Conservation (phyloP, 2,329 filamentous ascomycete species). For the Aureobasidium sp. region DNA sequence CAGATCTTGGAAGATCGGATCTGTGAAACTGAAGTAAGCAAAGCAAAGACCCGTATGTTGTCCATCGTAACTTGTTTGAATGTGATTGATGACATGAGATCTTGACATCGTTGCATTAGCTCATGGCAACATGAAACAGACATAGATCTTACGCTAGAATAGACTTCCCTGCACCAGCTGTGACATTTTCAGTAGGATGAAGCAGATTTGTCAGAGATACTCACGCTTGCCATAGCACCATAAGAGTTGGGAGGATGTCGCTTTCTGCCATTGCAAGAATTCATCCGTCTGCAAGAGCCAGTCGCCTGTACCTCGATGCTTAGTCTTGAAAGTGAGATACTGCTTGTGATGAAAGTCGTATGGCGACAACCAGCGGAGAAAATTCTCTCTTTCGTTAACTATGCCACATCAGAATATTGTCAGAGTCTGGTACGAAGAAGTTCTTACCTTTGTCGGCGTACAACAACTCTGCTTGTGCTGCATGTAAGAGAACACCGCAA, state of each 20-base stretch:
- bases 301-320: not conserved
- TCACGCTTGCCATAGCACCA: not conserved
- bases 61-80: not conserved
- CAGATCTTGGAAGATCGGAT: not conserved
- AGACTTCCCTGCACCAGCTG: not conserved
- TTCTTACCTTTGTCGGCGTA: not conserved
- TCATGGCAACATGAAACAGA: not conserved
- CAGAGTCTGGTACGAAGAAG: not conserved
- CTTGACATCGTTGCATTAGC: not conserved
- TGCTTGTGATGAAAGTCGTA: not conserved
- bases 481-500: not conserved
- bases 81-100: not conserved
- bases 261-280: not conserved
- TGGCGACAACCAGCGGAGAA: not conserved
- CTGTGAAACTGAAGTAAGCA: not conserved
- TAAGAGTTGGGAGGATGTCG: not conserved
- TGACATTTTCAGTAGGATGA: not conserved
- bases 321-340: not conserved
- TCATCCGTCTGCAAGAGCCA: not conserved
- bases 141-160: not conserved
- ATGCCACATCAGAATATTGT: not conserved
- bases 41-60: not conserved
- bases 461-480: not conserved
- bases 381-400: not conserved
- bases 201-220: not conserved